Evolutionary conservation across 1,139 yeast genomes (phyloP).

Genomic region (Candida tunisiensis): DNA sequence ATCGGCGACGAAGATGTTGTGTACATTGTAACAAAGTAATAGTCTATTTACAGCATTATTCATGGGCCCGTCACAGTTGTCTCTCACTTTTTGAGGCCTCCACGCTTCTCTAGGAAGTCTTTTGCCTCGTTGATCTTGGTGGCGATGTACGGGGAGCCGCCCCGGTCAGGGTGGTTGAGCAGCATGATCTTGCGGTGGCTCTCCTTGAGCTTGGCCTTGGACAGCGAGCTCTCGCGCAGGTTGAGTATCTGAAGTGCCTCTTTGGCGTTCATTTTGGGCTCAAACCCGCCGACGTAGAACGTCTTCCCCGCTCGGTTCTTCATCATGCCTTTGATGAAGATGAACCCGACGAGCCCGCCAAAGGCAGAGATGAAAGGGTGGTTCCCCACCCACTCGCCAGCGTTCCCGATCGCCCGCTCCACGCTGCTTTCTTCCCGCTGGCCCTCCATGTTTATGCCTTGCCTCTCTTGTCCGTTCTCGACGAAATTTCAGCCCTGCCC

Average conservation of each 20-base stretch:
- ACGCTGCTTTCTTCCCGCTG: too few species aligned
- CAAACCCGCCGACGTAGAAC: conserved; percentile 77
- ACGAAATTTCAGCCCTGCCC: too few species aligned
- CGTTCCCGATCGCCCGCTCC: too few species aligned
- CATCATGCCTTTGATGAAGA: too few species aligned
- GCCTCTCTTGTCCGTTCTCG: too few species aligned
- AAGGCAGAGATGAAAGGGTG: too few species aligned
- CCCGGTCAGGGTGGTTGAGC: conserved; percentile 94
- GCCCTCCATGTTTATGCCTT: too few species aligned
- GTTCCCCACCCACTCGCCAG: too few species aligned
- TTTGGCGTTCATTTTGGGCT: conserved; percentile 70
- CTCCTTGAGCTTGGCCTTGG: conserved; percentile 70
- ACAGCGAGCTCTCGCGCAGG: conserved; percentile 61
- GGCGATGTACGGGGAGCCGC: conserved; percentile 90
- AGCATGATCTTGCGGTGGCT: conserved; percentile 88
- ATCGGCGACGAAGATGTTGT: conserved; percentile 93
- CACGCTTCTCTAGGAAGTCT: conserved; percentile 65
- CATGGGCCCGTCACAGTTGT: neutral
- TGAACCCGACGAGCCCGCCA: too few species aligned
- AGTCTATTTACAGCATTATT: neutral
- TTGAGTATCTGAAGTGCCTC: conserved; percentile 86
- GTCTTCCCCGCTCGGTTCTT: too few species aligned
- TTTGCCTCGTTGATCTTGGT: conserved; percentile 96
- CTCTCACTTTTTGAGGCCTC: neutral
- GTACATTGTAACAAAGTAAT: conserved; percentile 62